These are phyloP conservation scores for Ophiostoma piceae DNA, from an alignment of 2,329 filamentous ascomycete genomes.

Conservation along the genomic window DNA sequence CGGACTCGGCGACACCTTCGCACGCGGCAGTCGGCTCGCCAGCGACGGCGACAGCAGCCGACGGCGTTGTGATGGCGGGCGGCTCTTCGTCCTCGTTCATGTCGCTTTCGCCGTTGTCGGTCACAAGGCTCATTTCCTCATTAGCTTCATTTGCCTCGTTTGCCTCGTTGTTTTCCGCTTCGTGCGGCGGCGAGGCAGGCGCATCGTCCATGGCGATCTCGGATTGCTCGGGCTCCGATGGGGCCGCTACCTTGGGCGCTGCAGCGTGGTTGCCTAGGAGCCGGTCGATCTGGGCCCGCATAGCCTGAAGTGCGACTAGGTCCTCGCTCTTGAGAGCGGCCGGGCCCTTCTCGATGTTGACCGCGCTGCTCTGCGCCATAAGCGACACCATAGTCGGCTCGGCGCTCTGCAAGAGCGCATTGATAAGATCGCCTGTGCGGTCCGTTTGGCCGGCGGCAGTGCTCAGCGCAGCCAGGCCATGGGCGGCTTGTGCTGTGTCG, in stretches of 20 bases:
- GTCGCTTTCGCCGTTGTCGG: conserved; percentile 28
- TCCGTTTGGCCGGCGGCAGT: conserved; percentile 28
- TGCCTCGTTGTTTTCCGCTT: conserved; percentile 5
- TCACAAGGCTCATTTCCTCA: conserved; percentile 26
- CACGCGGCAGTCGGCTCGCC: neutral
- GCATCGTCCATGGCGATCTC: conserved; percentile 23
- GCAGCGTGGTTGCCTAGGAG: conserved; percentile 19
- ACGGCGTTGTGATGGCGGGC: conserved; percentile 24
- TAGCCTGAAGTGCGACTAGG: conserved; percentile 43
- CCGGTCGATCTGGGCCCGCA: conserved; percentile 39
- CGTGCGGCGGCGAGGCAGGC: conserved; percentile 7
- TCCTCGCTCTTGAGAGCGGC: conserved; percentile 42
- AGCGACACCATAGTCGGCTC: conserved; percentile 43
- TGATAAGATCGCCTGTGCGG: conserved; percentile 47
- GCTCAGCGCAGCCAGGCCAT: conserved; percentile 45
- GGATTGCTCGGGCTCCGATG: neutral
- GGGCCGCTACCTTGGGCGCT: neutral
- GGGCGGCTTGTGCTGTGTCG: conserved; percentile 60
- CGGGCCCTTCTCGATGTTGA: conserved; percentile 36
- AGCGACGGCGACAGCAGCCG: conserved; percentile 12
- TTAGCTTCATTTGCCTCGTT: conserved; percentile 23
- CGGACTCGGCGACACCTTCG: neutral
- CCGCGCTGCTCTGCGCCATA: conserved; percentile 45
- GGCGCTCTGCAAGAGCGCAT: conserved; percentile 53
- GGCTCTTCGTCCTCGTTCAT: conserved; percentile 26